Base-by-base conservation (phyloP, 2,329 filamentous ascomycete species). In the Colletotrichum cuscutae region DNA sequence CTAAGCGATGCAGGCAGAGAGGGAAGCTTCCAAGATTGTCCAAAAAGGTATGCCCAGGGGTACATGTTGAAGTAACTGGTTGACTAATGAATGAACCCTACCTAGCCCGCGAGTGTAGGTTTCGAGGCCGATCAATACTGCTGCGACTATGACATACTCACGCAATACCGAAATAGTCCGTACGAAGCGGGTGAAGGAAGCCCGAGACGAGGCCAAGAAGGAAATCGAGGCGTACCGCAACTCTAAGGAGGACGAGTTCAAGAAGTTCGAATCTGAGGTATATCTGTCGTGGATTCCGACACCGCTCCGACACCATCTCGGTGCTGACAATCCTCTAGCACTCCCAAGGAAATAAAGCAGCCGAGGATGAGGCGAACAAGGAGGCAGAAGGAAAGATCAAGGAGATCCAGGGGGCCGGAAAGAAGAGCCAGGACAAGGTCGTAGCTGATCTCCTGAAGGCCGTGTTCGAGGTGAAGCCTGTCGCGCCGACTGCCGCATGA, bases 21-120 rank as follows among this genome's bases (percentile, higher is more conserved):
- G 95, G 85, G 96, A 98, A 85, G 97, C 97, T 74, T 96, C 98
- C 86, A 98, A 98, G 90, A 99, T 99, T 83, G 95, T 99, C 71
- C 96, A 98, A 85, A 95, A 97, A 90, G 94, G 96, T 97, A 84
- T 74, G 86, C 15, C 28, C n/a, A 9, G 32, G 3, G 4, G 19
- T 22, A 8, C 8, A 49, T 42, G 35, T n/a, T 22, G 7, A 35
- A 32, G 37, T 22, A 26, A 22, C 30, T 28, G 28, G n/a, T 42
- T 42, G 35, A 22, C 49, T 63, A 11, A 49, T 22, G 32, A 53
- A 32, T 52, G 19, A 24, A 15, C 52, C 30, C 11, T 26, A 15
- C 61, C 68, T 24, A 97, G 94, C 95, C 80, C 90, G 95, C 90
- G 95, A 97, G 90, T 97, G 95, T 97, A 91, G 82, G 89, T 83